These are phyloP conservation scores for Solanum clarkiae DNA, from an alignment of 257 asterid genomes.

Conservation along the genomic window DNA sequence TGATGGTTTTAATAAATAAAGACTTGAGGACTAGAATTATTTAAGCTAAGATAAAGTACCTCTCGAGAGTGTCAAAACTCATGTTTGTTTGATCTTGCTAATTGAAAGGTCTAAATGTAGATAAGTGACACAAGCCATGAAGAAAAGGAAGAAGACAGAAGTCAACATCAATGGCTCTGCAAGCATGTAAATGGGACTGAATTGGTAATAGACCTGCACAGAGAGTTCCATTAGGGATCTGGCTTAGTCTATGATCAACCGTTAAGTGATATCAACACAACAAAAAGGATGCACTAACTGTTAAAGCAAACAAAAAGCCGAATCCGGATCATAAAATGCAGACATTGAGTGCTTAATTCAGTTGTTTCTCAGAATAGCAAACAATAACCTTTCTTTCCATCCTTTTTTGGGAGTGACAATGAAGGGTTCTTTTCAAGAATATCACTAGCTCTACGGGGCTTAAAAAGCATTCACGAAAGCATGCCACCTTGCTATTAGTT, in stretches of 20 bases:
- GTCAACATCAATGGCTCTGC: constrained; percentile 93
- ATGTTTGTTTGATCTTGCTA: constrained; percentile 31
- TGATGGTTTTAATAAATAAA: not conserved
- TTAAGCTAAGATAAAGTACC: constrained; percentile 7
- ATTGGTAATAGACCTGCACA: constrained; percentile 84
- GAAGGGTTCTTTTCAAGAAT: not conserved
- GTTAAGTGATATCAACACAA: not conserved
- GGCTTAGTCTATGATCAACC: not conserved
- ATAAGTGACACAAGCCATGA: constrained; percentile 58
- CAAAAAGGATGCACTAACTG: not conserved
- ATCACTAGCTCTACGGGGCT: not conserved
- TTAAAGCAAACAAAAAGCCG: not conserved
- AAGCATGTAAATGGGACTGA: constrained; percentile 81
- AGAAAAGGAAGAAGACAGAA: constrained; percentile 69
- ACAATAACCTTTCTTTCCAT: not conserved
- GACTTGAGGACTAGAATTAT: not conserved
- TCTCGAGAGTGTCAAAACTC: constrained; percentile 6
- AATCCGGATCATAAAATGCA: not conserved
- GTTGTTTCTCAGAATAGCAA: not conserved
- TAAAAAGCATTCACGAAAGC: not conserved
- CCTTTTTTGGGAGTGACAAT: not conserved
- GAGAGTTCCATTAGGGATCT: not conserved
- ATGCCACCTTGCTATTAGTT: not conserved
- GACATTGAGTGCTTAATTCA: not conserved
- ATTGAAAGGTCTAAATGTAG: constrained; percentile 74